Percentiles rank a stretch among this genome's conserved stretches.
phyloP scores from a whole-genome alignment of 352 stramenopile species.

The Phytophthora hibernalis region DNA sequence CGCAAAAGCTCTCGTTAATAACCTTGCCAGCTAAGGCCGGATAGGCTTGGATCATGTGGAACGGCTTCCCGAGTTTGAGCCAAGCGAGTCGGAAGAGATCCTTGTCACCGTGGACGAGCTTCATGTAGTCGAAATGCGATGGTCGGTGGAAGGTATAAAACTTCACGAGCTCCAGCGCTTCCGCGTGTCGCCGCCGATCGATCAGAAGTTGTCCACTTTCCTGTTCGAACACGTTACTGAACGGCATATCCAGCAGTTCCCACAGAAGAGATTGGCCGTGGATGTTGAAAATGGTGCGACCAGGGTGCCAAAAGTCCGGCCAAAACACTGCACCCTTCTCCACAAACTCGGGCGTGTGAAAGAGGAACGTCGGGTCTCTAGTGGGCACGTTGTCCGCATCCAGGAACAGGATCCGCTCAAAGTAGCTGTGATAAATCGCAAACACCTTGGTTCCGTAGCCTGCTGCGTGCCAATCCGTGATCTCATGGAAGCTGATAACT shows the following conservation, averaged over 20 bases:
- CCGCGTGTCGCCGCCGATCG: conserved; percentile 41
- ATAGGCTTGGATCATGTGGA: conserved; percentile 57
- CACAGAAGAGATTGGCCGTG: conserved; percentile 61
- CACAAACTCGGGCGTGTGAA: conserved; percentile 45
- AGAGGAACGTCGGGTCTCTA: conserved; percentile 60
- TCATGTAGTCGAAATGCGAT: conserved; percentile 38
- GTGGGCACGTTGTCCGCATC: conserved; percentile 65
- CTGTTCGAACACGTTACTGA: conserved; percentile 76
- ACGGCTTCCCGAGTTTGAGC: conserved; percentile 52
- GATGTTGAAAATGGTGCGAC: conserved; percentile 71
- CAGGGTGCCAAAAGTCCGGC: conserved; percentile 74
- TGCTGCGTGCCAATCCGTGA: conserved; percentile 38
- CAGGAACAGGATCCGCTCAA: conserved; percentile 60
- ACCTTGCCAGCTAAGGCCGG: conserved; percentile 50
- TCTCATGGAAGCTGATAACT: conserved; percentile 35
- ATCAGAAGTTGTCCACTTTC: conserved; percentile 74
- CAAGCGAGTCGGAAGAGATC: conserved; percentile 69
- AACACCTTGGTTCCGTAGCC: conserved; percentile 61
- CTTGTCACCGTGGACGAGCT: conserved; percentile 65
- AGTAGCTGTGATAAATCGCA: conserved; percentile 52
- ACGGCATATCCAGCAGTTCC: conserved; percentile 56
- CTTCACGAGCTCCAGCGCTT: conserved; percentile 46
- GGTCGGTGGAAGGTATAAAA: conserved; percentile 55
- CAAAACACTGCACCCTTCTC: conserved; percentile 66
- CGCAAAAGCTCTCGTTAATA: conserved; percentile 54